Evolutionary conservation across 768 basidiomycete species (phyloP).

Genomic region (Amanita subjunquillea): DNA sequence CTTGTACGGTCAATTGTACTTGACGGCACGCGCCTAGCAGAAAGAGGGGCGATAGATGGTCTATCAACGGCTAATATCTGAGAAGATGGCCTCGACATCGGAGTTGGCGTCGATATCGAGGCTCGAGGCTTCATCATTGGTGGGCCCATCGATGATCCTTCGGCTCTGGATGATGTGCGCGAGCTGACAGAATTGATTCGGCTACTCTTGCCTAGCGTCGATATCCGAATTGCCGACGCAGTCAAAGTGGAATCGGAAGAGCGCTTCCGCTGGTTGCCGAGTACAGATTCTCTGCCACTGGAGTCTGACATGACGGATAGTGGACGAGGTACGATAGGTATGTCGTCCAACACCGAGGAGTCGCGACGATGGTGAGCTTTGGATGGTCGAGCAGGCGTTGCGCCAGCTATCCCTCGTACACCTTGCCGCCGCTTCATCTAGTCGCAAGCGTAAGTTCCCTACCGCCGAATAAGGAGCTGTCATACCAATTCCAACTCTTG

Average conservation of each 20-base stretch:
- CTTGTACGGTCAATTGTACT: conserved; percentile 11
- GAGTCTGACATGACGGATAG: conserved; percentile 46
- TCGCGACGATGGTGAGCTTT: conserved; percentile 36
- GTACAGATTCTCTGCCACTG: conserved; percentile 24
- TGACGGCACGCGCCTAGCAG: conserved; percentile 25
- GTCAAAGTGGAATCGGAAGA: conserved; percentile 24
- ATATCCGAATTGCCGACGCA: conserved; percentile 17
- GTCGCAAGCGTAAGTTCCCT: neutral
- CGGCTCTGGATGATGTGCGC: conserved; percentile 17
- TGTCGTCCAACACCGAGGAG: conserved; percentile 43
- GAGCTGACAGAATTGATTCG: conserved; percentile 29
- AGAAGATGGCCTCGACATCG: conserved; percentile 23
- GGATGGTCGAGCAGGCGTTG: conserved; percentile 40
- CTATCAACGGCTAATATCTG: conserved; percentile 25
- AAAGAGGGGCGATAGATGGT: conserved; percentile 18
- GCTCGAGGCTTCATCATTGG: conserved; percentile 25
- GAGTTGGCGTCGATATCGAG: conserved; percentile 13
- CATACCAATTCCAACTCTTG: conserved; percentile 84
- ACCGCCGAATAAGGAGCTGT: conserved; percentile 1
- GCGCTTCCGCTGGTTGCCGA: conserved; percentile 24
- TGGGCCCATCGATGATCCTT: conserved; percentile 42
- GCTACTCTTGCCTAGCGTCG: conserved; percentile 39
- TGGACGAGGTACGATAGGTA: conserved; percentile 41
- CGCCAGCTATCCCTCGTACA: conserved; percentile 43
- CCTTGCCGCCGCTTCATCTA: conserved; percentile 59